Percentiles rank a stretch among this genome's conserved stretches.
Conservation (phyloP, 2,329 filamentous ascomycete species). For the Colletotrichum limetticola region DNA sequence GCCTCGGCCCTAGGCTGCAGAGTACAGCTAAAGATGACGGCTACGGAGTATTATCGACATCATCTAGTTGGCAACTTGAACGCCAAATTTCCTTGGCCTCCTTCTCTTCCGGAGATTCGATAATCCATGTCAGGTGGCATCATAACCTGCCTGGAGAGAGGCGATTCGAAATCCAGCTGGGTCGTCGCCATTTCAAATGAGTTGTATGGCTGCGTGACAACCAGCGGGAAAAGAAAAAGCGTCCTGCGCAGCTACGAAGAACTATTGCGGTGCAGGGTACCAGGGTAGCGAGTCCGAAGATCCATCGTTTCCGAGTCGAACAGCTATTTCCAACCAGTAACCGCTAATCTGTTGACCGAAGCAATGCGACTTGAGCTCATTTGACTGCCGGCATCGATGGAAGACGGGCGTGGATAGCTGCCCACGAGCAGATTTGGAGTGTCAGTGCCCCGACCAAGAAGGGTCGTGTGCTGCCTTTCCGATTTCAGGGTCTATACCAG, state of each 20-base stretch:
- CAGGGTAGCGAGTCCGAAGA: neutral
- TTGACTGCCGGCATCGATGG: neutral
- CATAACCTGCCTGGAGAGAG: neutral
- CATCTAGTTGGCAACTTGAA: neutral
- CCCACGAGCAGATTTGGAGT: neutral
- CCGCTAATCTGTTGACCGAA: neutral
- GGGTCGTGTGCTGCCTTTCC: conserved; percentile 19
- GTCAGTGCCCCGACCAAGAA: neutral
- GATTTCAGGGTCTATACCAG: conserved; percentile 7
- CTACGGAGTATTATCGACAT: neutral
- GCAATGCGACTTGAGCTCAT: neutral
- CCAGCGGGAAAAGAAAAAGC: neutral
- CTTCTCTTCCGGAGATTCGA: neutral
- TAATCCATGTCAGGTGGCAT: neutral
- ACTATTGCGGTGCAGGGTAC: neutral
- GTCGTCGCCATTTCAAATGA: neutral
- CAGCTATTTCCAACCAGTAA: neutral
- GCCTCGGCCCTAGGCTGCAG: neutral
- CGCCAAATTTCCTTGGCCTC: neutral
- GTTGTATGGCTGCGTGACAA: neutral
- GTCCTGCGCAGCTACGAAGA: neutral
- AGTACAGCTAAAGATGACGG: neutral
- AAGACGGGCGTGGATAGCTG: neutral
- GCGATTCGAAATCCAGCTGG: neutral
- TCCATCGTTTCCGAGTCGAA: neutral